Evolutionary conservation across 495 filamentous ascomycete species (phyloP).

Genomic region (Cercophora sp.): DNA sequence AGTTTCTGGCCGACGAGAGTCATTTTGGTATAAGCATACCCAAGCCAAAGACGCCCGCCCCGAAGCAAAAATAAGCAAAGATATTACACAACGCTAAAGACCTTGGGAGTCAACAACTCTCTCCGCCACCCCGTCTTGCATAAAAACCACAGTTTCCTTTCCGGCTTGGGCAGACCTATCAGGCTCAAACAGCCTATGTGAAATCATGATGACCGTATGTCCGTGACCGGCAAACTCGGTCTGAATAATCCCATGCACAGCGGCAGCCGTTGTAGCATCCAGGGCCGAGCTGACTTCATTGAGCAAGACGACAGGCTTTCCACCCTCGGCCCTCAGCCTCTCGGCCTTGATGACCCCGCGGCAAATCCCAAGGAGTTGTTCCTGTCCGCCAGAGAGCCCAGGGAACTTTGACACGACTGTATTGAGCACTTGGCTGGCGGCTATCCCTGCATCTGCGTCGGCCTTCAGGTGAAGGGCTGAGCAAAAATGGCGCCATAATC

Average conservation of each 20-base stretch:
- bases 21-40: no score
- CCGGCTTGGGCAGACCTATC: no score
- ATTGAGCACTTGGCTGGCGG: slow-evolving; percentile 13
- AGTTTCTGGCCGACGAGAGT: no score
- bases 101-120: no score
- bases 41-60: no score
- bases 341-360: slow-evolving; percentile 20
- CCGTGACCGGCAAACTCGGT: slow-evolving; percentile 46
- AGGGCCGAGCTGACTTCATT: slow-evolving; percentile 84
- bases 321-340: slow-evolving; percentile 6
- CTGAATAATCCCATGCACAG: slow-evolving; percentile 64
- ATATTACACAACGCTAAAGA: no score
- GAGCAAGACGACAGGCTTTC: slow-evolving; percentile 60
- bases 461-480: not conserved
- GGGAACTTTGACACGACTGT: slow-evolving; percentile 16
- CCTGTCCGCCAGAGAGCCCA: slow-evolving; percentile 28
- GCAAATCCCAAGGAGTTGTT: slow-evolving; percentile 24
- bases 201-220: slow-evolving; percentile 59
- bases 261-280: slow-evolving; percentile 71
- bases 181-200: slow-evolving; percentile 58
- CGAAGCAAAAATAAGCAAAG: no score
- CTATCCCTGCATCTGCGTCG: no score
- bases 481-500: slow-evolving; percentile 19
- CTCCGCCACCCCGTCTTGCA: no score
- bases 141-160: no score